Conservation (phyloP, 2,329 filamentous ascomycete genomes). For the Elsinoe perseae region DNA sequence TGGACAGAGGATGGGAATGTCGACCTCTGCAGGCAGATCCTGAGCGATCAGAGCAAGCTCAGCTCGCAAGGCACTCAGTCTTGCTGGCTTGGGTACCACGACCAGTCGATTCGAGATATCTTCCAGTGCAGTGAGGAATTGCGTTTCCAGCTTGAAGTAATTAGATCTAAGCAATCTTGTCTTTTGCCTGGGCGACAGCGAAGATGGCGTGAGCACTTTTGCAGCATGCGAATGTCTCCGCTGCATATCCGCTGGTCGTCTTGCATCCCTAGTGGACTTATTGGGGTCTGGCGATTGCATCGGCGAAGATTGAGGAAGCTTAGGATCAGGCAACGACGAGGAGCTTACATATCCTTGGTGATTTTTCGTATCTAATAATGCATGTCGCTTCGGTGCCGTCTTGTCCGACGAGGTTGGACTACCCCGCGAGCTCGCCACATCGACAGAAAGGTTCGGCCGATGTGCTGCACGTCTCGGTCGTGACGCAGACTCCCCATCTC, state of each 20-base stretch:
- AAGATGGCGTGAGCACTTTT: slow-evolving; percentile 50
- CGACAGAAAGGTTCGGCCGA: slow-evolving; percentile 6
- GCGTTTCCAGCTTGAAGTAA: slow-evolving; percentile 74
- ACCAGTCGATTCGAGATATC: slow-evolving; percentile 80
- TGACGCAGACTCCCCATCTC: slow-evolving; percentile 19
- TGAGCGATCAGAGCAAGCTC: slow-evolving; percentile 74
- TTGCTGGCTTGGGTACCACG: slow-evolving; percentile 70
- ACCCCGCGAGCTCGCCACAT: slow-evolving; percentile 4
- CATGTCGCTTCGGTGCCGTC: slow-evolving; percentile 33
- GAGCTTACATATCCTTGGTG: slow-evolving; percentile 27
- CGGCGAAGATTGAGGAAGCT: slow-evolving; percentile 11
- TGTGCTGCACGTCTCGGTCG: not conserved
- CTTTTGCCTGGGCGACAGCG: slow-evolving; percentile 59
- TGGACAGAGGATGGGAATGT: slow-evolving; percentile 74
- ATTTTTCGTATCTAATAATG: slow-evolving; percentile 27
- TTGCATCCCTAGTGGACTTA: slow-evolving; percentile 16
- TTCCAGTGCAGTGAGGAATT: slow-evolving; percentile 71
- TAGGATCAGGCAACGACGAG: slow-evolving; percentile 29
- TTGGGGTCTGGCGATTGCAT: slow-evolving; percentile 14
- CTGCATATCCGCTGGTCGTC: slow-evolving; percentile 29
- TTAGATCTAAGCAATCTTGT: slow-evolving; percentile 67
- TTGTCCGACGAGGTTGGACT: not conserved
- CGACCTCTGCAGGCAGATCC: slow-evolving; percentile 73
- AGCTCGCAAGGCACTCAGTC: slow-evolving; percentile 70
- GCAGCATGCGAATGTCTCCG: slow-evolving; percentile 52